phyloP scores from a whole-genome alignment of 2,329 filamentous ascomycete species.

The Apiospora sp. region DNA sequence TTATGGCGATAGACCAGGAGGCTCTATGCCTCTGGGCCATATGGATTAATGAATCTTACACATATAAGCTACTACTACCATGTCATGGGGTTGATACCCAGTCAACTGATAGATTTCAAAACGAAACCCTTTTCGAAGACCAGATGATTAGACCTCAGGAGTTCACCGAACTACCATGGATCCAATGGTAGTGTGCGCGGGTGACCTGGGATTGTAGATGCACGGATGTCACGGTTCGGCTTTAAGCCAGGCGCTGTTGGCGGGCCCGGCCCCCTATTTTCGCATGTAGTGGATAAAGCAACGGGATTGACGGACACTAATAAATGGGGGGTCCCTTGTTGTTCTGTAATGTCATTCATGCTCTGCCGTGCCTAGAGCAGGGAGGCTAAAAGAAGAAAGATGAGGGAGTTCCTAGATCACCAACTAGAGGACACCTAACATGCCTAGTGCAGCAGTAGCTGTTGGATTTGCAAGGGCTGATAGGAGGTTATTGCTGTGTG shows the following conservation, averaged over 20 bases:
- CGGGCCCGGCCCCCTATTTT: conserved; percentile 12
- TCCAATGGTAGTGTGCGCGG: background rate
- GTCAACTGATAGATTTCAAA: background rate
- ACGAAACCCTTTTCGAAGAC: background rate
- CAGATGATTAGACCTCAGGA: too few relatives aligned
- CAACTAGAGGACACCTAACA: background rate
- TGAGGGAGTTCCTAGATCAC: background rate
- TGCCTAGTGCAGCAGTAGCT: background rate
- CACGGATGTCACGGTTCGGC: conserved; percentile 19
- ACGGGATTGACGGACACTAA: conserved; percentile 14
- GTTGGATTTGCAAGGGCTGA: background rate
- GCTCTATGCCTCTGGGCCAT: background rate
- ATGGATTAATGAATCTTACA: background rate
- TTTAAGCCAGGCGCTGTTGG: background rate
- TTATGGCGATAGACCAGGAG: background rate
- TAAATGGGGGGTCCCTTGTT: background rate
- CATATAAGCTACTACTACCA: too few relatives aligned
- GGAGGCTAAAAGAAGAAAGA: background rate
- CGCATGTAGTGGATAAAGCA: background rate
- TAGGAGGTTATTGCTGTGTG: background rate
- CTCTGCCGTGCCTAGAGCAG: background rate
- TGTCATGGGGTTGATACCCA: background rate
- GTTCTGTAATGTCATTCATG: background rate
- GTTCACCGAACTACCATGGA: background rate
- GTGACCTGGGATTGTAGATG: background rate